Percentiles rank a stretch among this genome's conserved stretches.
Conservation (phyloP, 1,139 yeast genomes). For the Yamadazyma spencermartinsiae region DNA sequence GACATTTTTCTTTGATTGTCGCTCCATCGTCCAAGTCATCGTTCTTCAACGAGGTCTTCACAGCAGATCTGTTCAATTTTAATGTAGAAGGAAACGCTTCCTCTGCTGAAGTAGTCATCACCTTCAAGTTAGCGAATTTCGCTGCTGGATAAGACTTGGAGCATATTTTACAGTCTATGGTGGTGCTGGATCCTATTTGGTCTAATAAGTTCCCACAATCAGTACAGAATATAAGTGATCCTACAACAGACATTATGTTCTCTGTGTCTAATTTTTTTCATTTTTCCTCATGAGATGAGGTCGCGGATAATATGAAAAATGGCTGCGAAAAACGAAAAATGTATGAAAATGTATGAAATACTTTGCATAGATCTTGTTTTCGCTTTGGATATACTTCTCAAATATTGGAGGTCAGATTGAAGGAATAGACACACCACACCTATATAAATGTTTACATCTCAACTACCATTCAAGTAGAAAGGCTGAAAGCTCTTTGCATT, state of each 20-base stretch:
- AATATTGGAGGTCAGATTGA: too few species aligned
- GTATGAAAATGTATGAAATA: too few species aligned
- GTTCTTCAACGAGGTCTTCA: conserved; percentile 75
- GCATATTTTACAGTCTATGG: conserved; percentile 70
- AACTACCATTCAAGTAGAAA: too few species aligned
- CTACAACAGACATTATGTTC: conserved; percentile 82
- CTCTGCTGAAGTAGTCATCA: conserved; percentile 79
- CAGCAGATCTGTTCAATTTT: conserved; percentile 80
- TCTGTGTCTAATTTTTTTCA: neutral
- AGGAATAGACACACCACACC: too few species aligned
- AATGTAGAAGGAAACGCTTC: conserved; percentile 92
- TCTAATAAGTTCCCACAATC: conserved; percentile 91
- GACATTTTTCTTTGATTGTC: conserved; percentile 94
- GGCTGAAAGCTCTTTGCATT: too few species aligned
- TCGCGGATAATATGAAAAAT: too few species aligned
- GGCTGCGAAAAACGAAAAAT: too few species aligned
- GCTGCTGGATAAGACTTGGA: conserved; percentile 54
- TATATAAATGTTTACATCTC: too few species aligned
- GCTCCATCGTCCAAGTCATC: conserved; percentile 93
- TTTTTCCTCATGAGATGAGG: too few species aligned
- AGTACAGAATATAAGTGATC: conserved; percentile 90
- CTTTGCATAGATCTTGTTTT: too few species aligned
- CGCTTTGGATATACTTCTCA: too few species aligned
- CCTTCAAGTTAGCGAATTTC: conserved; percentile 75
- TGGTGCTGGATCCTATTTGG: conserved; percentile 50